Evolutionary conservation across 106 monocot genomes (phyloP).

Genomic region (Acorus calamus): DNA sequence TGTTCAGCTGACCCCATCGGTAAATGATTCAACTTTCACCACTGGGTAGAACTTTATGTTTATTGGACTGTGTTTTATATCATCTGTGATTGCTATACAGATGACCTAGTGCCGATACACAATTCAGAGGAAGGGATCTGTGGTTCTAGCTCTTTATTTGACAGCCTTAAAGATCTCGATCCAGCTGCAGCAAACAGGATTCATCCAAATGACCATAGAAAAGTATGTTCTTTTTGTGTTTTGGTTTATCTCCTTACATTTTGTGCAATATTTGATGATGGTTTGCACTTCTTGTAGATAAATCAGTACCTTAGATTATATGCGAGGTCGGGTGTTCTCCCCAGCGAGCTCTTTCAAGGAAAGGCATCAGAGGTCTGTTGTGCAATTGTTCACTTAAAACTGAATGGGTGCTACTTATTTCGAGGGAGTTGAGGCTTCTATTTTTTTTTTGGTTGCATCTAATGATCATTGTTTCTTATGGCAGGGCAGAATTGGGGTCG

Average conservation of each 20-base stretch:
- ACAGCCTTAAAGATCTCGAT: conserved; percentile 72
- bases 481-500: conserved; percentile 92
- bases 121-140: neutral
- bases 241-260: neutral
- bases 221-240: conserved; percentile 25
- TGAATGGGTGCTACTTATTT: neutral
- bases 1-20: conserved; percentile 5
- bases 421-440: no score
- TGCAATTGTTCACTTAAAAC: neutral
- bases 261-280: neutral
- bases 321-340: conserved; percentile 47
- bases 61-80: conserved; percentile 11
- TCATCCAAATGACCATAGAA: conserved; percentile 91
- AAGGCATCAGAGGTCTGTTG: conserved; percentile 41
- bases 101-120: no score
- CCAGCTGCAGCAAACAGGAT: conserved; percentile 86
- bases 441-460: neutral
- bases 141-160: conserved; percentile 24
- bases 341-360: conserved; percentile 68
- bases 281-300: conserved; percentile 26
- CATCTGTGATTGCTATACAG: neutral
- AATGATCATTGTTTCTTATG: conserved; percentile 25
- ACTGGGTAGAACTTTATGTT: neutral
- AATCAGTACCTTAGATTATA: conserved; percentile 65
- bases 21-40: conserved; percentile 1